These are phyloP conservation scores for Chamaenerion angustifolium DNA, from an alignment of 345 rosid species.

Conservation along the genomic window DNA sequence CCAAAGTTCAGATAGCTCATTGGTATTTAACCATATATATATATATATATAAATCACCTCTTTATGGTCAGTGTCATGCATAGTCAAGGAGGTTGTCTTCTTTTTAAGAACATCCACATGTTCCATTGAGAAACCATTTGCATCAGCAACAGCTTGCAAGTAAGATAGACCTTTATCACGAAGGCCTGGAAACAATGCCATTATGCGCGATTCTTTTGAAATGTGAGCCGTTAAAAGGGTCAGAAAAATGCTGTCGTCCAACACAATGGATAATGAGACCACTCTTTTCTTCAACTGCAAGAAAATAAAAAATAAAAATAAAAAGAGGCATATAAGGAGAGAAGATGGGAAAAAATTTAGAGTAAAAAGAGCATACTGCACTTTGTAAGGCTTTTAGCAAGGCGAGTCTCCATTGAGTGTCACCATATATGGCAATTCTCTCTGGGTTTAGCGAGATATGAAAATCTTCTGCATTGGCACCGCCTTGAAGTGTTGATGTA, in stretches of 20 bases:
- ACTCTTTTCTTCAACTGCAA: constrained; percentile 56
- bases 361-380: constrained; percentile 37
- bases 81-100: constrained; percentile 28
- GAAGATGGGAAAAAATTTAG: background rate
- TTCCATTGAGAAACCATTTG: constrained; percentile 47
- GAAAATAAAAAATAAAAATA: constrained; percentile 2
- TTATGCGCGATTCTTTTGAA: constrained; percentile 33
- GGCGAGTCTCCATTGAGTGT: constrained; percentile 48
- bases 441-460: constrained; percentile 55
- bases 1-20: too few relatives aligned
- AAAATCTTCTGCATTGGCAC: constrained; percentile 20
- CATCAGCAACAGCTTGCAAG: constrained; percentile 45
- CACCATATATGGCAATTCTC: constrained; percentile 67
- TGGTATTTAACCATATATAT: too few relatives aligned
- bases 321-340: background rate
- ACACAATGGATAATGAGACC: constrained; percentile 43
- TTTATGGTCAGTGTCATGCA: constrained; percentile 33
- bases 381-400: constrained; percentile 38
- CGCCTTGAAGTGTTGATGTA: constrained; percentile 15
- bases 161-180: constrained; percentile 42
- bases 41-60: constrained; percentile 26
- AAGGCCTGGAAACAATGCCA: constrained; percentile 65
- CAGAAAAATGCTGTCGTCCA: constrained; percentile 73
- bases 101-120: constrained; percentile 33
- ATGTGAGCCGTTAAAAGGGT: constrained; percentile 42